A percentile compares a stretch with the other conserved stretches of the same genome.
Conservation (phyloP, 345 rosid genomes). For the Mangifera indica region DNA sequence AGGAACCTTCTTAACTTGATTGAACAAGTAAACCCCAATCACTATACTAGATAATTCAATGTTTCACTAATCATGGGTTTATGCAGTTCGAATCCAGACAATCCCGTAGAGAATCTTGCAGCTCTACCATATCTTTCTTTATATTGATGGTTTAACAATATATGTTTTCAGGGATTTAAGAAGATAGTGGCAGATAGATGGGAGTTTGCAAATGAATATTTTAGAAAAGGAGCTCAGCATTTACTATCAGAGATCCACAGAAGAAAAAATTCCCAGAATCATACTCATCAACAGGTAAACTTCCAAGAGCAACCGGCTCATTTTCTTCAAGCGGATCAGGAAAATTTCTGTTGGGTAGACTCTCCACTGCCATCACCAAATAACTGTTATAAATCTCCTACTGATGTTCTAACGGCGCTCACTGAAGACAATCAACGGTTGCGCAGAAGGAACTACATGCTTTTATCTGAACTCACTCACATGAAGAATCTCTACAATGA, state of each 20-base stretch:
- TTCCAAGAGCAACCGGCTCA: slow-evolving; percentile 17
- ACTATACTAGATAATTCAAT: too few species aligned
- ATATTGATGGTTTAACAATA: not conserved
- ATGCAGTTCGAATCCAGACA: too few species aligned
- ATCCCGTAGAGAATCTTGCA: too few species aligned
- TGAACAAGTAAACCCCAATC: too few species aligned
- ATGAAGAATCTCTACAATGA: slow-evolving; percentile 64
- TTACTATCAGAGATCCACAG: slow-evolving; percentile 58
- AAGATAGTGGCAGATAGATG: slow-evolving; percentile 60
- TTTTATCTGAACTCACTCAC: slow-evolving; percentile 55
- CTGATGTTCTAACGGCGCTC: slow-evolving; percentile 37
- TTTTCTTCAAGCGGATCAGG: slow-evolving; percentile 15
- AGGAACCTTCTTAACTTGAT: too few species aligned
- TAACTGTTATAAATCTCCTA: not conserved
- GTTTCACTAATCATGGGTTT: too few species aligned
- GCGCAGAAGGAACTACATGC: slow-evolving; percentile 46
- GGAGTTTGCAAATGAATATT: slow-evolving; percentile 65
- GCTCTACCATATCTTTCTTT: too few species aligned
- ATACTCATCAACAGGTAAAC: slow-evolving; percentile 6
- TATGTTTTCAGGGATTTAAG: slow-evolving; percentile 50
- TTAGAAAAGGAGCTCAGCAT: slow-evolving; percentile 57
- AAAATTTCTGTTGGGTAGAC: slow-evolving; percentile 5
- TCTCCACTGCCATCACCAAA: slow-evolving; percentile 17
- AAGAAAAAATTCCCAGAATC: slow-evolving; percentile 43
- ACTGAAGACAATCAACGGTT: slow-evolving; percentile 54